phyloP scores from a whole-genome alignment of 768 basidiomycete species.

The Collybiopsis confluens region DNA sequence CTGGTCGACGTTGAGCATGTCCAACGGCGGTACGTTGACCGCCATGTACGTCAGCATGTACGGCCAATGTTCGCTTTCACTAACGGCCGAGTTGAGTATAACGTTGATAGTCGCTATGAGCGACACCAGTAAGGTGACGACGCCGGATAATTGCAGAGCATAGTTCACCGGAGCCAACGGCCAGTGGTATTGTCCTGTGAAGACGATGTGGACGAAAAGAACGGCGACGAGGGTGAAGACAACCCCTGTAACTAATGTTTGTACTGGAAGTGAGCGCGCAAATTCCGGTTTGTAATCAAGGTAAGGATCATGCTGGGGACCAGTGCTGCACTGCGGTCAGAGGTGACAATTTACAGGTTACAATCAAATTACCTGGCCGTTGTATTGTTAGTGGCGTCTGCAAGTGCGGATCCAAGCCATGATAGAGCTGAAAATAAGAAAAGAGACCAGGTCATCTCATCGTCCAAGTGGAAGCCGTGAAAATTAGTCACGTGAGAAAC shows the following conservation, averaged over 20 bases:
- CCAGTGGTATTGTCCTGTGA: conserved; percentile 96
- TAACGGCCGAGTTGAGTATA: conserved; percentile 54
- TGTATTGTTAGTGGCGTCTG: background rate
- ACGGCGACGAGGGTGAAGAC: conserved; percentile 80
- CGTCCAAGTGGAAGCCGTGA: background rate
- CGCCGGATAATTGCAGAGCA: conserved; percentile 81
- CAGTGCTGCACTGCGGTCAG: background rate
- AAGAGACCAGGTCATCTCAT: background rate
- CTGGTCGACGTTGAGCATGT: conserved; percentile 20
- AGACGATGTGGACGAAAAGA: conserved; percentile 86
- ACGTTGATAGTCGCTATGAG: conserved; percentile 75
- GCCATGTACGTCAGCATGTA: conserved; percentile 95
- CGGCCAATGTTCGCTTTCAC: conserved; percentile 78
- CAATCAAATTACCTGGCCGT: background rate
- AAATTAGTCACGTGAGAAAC: too few species aligned
- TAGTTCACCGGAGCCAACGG: conserved; percentile 93
- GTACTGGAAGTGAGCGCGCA: conserved; percentile 84
- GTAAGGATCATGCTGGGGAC: conserved; percentile 60
- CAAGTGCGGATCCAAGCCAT: background rate
- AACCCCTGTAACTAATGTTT: conserved; percentile 82
- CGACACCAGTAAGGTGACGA: conserved; percentile 73
- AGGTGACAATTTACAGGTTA: background rate
- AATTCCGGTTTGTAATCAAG: conserved; percentile 75
- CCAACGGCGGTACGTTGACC: conserved; percentile 65
- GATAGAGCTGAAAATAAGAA: background rate